These are phyloP conservation scores for Termitomyces sp. DNA, from an alignment of 768 basidiomycete genomes.

Conservation along the genomic window DNA sequence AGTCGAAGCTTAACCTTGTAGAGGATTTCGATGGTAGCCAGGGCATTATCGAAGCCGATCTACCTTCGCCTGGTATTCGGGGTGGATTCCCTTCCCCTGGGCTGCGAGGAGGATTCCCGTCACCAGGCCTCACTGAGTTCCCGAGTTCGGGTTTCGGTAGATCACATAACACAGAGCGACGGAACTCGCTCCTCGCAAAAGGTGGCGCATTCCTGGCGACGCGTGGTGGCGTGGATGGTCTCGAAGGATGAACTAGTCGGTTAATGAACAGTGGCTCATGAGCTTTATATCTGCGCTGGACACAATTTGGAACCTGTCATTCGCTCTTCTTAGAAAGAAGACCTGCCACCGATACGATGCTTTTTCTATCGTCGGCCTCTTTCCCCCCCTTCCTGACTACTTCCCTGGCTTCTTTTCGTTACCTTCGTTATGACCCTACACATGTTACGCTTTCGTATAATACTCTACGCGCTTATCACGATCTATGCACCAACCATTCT, in stretches of 20 bases:
- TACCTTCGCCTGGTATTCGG: conserved; percentile 10
- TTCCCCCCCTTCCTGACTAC: background rate
- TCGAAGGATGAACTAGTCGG: conserved; percentile 9
- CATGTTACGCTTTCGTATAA: background rate
- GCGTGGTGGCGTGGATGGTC: conserved; percentile 10
- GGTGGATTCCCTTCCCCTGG: conserved; percentile 9
- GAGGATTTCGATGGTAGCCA: conserved; percentile 21
- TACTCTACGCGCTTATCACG: background rate
- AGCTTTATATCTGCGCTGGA: conserved; percentile 1
- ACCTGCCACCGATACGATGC: conserved; percentile 6
- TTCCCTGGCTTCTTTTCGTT: background rate
- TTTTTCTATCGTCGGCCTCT: background rate
- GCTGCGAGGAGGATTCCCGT: conserved; percentile 13
- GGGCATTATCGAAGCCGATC: conserved; percentile 14
- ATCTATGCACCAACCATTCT: background rate
- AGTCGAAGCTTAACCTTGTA: conserved; percentile 3
- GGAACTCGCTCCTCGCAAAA: conserved; percentile 13
- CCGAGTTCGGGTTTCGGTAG: conserved; percentile 11
- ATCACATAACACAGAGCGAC: conserved; percentile 6
- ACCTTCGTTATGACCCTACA: background rate
- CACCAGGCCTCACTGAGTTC: conserved; percentile 4
- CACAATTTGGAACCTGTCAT: background rate
- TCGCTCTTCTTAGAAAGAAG: conserved; percentile 8
- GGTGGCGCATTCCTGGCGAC: conserved; percentile 22
- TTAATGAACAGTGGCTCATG: background rate